phyloP scores from a whole-genome alignment of 2,329 filamentous ascomycete genomes.

The Nannizziopsis arthrosporioides region DNA sequence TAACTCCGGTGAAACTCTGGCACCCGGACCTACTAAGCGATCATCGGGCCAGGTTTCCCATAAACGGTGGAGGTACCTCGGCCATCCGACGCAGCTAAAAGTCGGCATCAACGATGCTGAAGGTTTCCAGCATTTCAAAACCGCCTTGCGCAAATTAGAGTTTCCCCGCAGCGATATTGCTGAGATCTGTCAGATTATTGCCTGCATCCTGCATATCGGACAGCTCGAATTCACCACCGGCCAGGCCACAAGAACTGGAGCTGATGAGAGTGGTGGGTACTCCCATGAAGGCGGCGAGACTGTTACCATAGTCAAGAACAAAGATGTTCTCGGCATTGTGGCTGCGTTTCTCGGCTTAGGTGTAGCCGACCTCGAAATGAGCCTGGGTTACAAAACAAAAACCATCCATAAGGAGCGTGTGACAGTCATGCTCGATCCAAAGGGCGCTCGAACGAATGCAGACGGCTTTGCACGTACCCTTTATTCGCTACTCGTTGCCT shows the following conservation, averaged over 20 bases:
- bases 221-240: conserved; percentile 87
- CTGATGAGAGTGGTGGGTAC: conserved; percentile 89
- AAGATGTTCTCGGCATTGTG: conserved; percentile 71
- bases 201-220: conserved; percentile 89
- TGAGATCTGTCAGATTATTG: conserved; percentile 89
- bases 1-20: conserved; percentile 30
- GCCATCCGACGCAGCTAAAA: conserved; percentile 91
- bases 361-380: conserved; percentile 69
- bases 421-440: conserved; percentile 94
- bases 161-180: conserved; percentile 89
- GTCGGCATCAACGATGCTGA: conserved; percentile 93
- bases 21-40: conserved; percentile 38
- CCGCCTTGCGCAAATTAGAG: conserved; percentile 81
- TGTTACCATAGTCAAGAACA: conserved; percentile 82
- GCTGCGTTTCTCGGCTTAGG: conserved; percentile 90
- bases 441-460: conserved; percentile 78
- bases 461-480: conserved; percentile 88
- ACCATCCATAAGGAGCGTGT: conserved; percentile 92
- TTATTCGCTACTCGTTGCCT: conserved; percentile 87
- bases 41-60: conserved; percentile 45
- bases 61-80: conserved; percentile 90
- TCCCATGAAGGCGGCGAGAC: conserved; percentile 86
- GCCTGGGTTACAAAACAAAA: conserved; percentile 90
- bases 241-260: conserved; percentile 63
- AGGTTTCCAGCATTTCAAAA: conserved; percentile 96